A percentile compares a stretch with the other conserved stretches of the same genome.
phyloP scores from a whole-genome alignment of 1,284 basidiomycete species.

The Tremellales sp. region DNA sequence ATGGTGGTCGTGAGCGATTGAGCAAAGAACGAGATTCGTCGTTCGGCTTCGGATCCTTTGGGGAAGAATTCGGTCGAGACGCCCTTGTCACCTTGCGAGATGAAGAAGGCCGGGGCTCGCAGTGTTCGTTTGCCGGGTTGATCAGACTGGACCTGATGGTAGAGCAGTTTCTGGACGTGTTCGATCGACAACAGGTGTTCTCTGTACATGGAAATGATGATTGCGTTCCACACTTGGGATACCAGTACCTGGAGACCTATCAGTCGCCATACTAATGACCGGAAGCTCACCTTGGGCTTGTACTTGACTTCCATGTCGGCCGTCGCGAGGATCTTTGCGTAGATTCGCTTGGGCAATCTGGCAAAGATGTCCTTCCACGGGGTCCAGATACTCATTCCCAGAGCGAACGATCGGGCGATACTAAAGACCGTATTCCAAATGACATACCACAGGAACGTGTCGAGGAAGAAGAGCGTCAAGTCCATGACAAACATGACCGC shows the following conservation, averaged over 20 bases:
- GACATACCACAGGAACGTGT: constrained; percentile 90
- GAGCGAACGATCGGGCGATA: constrained; percentile 80
- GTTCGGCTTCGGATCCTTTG: constrained; percentile 82
- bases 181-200: constrained; percentile 94
- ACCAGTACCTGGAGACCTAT: constrained; percentile 67
- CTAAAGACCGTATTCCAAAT: constrained; percentile 96
- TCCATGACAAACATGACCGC: constrained; percentile 98
- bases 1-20: constrained; percentile 87
- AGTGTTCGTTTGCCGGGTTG: constrained; percentile 80
- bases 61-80: constrained; percentile 91
- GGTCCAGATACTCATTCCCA: constrained; percentile 93
- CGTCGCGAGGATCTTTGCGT: constrained; percentile 86
- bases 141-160: constrained; percentile 84
- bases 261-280: background rate
- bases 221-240: constrained; percentile 95
- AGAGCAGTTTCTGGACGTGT: constrained; percentile 88
- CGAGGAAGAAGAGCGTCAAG: constrained; percentile 87
- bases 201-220: constrained; percentile 99
- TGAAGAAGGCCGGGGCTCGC: constrained; percentile 90
- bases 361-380: constrained; percentile 95
- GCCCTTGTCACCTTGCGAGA: constrained; percentile 78
- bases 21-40: constrained; percentile 93
- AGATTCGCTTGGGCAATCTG: constrained; percentile 88
- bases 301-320: constrained; percentile 93
- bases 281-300: constrained; percentile 75